Conservation (phyloP, 257 asterid species). For the Salvia rosmarinus region DNA sequence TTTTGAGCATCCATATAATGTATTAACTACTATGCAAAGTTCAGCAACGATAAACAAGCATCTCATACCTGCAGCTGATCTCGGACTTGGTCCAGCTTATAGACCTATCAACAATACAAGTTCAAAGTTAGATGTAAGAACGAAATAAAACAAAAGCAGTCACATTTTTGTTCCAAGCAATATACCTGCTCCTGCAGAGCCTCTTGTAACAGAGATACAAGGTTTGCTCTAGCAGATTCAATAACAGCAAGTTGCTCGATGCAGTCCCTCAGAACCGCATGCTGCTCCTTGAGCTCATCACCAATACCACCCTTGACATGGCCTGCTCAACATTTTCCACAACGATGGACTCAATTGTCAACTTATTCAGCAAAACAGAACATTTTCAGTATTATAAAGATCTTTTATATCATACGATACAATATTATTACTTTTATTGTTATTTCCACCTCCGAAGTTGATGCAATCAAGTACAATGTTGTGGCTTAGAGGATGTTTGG, state of each 20-base stretch:
- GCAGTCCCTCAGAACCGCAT: slow-evolving; percentile 66
- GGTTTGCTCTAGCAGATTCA: slow-evolving; percentile 73
- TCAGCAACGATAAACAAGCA: not conserved
- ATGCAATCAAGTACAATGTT: no score
- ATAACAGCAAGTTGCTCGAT: slow-evolving; percentile 61
- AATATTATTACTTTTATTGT: not conserved
- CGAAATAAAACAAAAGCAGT: slow-evolving; percentile 1
- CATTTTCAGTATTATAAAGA: no score
- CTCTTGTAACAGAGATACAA: slow-evolving; percentile 70
- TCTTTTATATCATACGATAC: no score
- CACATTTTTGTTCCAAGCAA: slow-evolving; percentile 12
- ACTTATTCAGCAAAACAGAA: no score
- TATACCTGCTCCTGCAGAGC: slow-evolving; percentile 87
- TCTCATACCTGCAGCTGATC: slow-evolving; percentile 74
- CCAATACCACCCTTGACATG: slow-evolving; percentile 36
- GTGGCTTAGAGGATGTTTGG: no score
- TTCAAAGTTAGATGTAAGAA: slow-evolving; percentile 32
- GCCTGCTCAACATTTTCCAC: slow-evolving; percentile 41
- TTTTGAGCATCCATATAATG: not conserved
- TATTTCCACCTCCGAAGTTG: not conserved
- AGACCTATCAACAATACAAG: slow-evolving; percentile 49
- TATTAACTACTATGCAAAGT: not conserved
- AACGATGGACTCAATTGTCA: slow-evolving; percentile 17
- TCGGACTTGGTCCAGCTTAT: slow-evolving; percentile 80
- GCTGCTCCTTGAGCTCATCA: slow-evolving; percentile 80